Conservation (phyloP, 116 monocot species). For the Cymodocea nodosa region DNA sequence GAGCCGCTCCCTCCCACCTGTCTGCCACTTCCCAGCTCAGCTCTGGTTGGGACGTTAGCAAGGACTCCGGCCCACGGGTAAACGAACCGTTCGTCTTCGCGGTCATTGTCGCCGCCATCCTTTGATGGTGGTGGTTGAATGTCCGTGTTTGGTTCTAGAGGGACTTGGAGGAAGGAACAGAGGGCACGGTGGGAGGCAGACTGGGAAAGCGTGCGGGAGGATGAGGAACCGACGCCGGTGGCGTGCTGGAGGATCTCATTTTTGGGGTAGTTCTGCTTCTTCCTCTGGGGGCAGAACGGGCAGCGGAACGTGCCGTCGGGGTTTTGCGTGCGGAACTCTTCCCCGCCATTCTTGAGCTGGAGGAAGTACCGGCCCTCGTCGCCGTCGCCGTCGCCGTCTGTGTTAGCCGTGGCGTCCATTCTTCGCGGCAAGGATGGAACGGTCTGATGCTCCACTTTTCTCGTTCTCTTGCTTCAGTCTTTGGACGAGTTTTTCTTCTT, state of each 20-base stretch:
- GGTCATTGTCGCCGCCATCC: background rate
- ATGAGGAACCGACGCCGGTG: conserved; percentile 37
- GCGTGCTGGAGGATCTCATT: conserved; percentile 71
- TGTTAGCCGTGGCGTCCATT: background rate
- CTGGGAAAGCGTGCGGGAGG: background rate
- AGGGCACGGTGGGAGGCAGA: conserved; percentile 32
- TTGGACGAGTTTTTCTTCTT: too few species aligned
- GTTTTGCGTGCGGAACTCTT: conserved; percentile 5
- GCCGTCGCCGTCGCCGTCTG: conserved; percentile 13
- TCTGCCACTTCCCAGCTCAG: conserved; percentile 17
- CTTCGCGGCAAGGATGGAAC: background rate
- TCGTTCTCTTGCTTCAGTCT: too few species aligned
- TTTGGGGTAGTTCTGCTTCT: conserved; percentile 34
- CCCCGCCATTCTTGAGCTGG: conserved; percentile 4
- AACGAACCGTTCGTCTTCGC: conserved; percentile 15
- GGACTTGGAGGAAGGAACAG: conserved; percentile 14
- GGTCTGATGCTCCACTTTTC: background rate
- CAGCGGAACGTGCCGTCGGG: conserved; percentile 23
- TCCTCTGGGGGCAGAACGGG: conserved; percentile 35
- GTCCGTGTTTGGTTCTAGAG: background rate
- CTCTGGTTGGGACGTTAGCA: conserved; percentile 28
- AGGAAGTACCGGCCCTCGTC: conserved; percentile 8
- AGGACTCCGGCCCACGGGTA: conserved; percentile 74
- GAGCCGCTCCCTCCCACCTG: conserved; percentile 35
- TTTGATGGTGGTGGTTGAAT: background rate